Evolutionary conservation across 2,329 filamentous ascomycete genomes (phyloP), one percentile per base, ranked within the genome.

Genomic region (Phialophora tarda): DNA sequence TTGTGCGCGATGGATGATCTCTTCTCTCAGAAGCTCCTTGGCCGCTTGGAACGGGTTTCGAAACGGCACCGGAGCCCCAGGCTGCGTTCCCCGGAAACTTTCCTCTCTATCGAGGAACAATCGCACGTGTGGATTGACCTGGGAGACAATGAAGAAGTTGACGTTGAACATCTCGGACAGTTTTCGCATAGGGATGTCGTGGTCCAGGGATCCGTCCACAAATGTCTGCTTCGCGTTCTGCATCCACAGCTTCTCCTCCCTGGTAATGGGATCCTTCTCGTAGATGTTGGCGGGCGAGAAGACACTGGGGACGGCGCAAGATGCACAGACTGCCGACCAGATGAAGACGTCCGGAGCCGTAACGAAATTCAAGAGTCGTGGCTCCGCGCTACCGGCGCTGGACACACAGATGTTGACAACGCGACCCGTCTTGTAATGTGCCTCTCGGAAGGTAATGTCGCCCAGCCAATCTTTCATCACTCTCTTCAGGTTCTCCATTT

Each of bases 141-240:
- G 94, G 0, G 93, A 97, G 21, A 97, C 94, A 71, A 98, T 97
- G 75, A 97, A 97, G 76, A 97, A 94, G 74, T 97, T 97, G 76
- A 97, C 93, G 74, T 97, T 97, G 82, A 97, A 97, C 90, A 97
- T 93, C 75, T 97, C 93, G 0, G 93, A 89, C 17, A 98, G 83
- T 1, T 92, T 87, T 23, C 90, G 92, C 88, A 96, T 96, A 1
- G 94, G 94, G 2, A 98, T 82, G 77, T 98, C 94, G 66, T 95
- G 95, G 75, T 97, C 93, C 24, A 98, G 92, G 0, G 93, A 97
- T 0, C 94, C 94, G 76, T 98, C 94, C 59, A 98, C 96, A 86
- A 92, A 97, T 70, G 88, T 87, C 75, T 93, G 91, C 30, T 91
- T 89, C 8, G 70, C 70, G 59, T 67, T 65, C 14, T 92, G 91